phyloP scores from a whole-genome alignment of 2,329 filamentous ascomycete genomes.

The Triangularia setosa region DNA sequence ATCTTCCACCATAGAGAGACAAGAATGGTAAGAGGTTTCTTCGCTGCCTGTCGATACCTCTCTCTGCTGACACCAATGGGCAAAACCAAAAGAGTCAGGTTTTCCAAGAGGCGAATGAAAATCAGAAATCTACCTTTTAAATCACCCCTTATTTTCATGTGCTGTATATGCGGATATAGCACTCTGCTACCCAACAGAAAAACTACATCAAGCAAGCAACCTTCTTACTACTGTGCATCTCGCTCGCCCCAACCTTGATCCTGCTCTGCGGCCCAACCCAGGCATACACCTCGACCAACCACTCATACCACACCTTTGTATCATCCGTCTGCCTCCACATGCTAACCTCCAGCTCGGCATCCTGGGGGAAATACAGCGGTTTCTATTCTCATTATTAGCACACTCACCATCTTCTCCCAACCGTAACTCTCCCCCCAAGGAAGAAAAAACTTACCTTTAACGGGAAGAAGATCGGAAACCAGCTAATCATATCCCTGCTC shows the following conservation, averaged over 20 bases:
- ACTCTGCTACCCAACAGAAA: neutral
- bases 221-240: conserved; percentile 65
- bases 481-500: conserved; percentile 97
- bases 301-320: conserved; percentile 97
- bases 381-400: conserved; percentile 47
- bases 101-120: neutral
- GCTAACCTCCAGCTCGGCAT: conserved; percentile 80
- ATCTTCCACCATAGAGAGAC: neutral
- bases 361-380: conserved; percentile 79
- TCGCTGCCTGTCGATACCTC: neutral
- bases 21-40: neutral
- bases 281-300: conserved; percentile 83
- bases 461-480: conserved; percentile 98
- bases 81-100: neutral
- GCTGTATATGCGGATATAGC: neutral
- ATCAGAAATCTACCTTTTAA: neutral
- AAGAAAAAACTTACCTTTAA: conserved; percentile 63
- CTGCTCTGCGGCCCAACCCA: conserved; percentile 57
- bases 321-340: conserved; percentile 98
- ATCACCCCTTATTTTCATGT: neutral
- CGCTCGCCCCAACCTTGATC: conserved; percentile 63
- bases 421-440: neutral
- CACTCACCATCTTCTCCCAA: neutral
- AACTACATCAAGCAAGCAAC: conserved; percentile 67
- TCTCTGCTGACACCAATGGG: neutral